A percentile compares a stretch with the other conserved stretches of the same genome.
phyloP scores from a whole-genome alignment of 306 rosid genomes.

The Cajanus cajan region DNA sequence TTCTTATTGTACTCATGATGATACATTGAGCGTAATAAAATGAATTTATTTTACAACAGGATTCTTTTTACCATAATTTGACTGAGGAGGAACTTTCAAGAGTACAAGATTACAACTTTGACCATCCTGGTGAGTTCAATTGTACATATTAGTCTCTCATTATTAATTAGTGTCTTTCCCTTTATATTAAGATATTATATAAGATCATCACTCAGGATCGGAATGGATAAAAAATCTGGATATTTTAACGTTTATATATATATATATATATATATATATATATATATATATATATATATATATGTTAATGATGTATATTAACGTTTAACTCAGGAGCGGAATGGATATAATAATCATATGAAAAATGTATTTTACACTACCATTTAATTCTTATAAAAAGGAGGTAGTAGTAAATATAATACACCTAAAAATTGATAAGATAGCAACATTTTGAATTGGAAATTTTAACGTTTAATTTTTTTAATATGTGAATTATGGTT shows the following conservation, averaged over 20 bases:
- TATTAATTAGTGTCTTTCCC: not conserved
- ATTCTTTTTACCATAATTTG: slow-evolving; percentile 92
- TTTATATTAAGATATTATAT: slow-evolving; percentile 12
- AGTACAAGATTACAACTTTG: slow-evolving; percentile 96
- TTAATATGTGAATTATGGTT: slow-evolving; percentile 21
- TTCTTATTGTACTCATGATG: slow-evolving; percentile 11
- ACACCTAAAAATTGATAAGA: slow-evolving; percentile 2
- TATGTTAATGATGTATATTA: too few species aligned
- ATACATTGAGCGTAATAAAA: not conserved
- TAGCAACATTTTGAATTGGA: slow-evolving; percentile 13
- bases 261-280: too few species aligned
- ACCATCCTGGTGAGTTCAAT: slow-evolving; percentile 86
- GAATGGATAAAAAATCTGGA: not conserved
- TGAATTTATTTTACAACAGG: slow-evolving; percentile 49
- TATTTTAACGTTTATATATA: too few species aligned
- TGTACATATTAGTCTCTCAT: slow-evolving; percentile 14
- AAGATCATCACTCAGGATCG: not conserved
- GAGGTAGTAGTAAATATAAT: not conserved
- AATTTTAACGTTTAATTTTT: not conserved
- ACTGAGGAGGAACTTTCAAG: slow-evolving; percentile 66
- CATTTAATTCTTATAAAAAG: too few species aligned
- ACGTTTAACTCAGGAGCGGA: too few species aligned
- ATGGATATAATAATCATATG: too few species aligned
- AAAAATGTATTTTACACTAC: too few species aligned
- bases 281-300: too few species aligned